Evolutionary conservation across 257 asterid genomes (phyloP), one percentile per base, ranked within the genome.

Genomic region (Ocimum tenuiflorum): DNA sequence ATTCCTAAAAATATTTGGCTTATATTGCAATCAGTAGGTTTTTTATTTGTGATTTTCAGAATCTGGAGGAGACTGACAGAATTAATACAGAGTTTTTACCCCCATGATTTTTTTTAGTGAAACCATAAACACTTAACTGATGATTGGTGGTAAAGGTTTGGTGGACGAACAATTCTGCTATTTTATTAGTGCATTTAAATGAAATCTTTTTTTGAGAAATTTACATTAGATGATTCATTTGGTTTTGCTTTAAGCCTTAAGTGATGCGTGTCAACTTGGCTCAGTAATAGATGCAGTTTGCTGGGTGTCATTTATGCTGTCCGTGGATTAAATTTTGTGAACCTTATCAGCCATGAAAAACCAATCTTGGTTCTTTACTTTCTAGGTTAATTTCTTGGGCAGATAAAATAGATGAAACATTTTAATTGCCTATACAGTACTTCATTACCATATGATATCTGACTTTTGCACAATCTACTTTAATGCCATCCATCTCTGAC

Each of bases 401-500:
- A 14, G 36, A 46, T 20, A 29, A 18, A 39, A 36, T 60, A 60
- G 61, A 36, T 50, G 62, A 49, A 50, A 12, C 24, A 53, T 27
- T 22, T 51, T 41, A 51, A 18, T 60, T 10, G 11, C 5, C 36
- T 19, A 19, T 42, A 42, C 6, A 11, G 39, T 23, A n/a, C 53
- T 54, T 39, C 20, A 41, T 43, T 18, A 24, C 42, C 24, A 51
- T 43, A n/a, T n/a, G n/a, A n/a, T n/a, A 13, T 46, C 47, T 49
- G 24, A 12, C 46, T 36, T 38, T 50, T 49, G 36, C 55, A 31
- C 45, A 38, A 19, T 35, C 47, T 69, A 29, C 60, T 57, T 62
- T 15, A 52, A 36, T 45, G 22, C 43, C 43, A 18, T 36, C 51
- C 20, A 29, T 61, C 67, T 50, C 75, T 71, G 51, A 78, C 66